These are phyloP conservation scores for Hypsizygus ulmarius DNA, from an alignment of 1,284 basidiomycete genomes.

Conservation along the genomic window DNA sequence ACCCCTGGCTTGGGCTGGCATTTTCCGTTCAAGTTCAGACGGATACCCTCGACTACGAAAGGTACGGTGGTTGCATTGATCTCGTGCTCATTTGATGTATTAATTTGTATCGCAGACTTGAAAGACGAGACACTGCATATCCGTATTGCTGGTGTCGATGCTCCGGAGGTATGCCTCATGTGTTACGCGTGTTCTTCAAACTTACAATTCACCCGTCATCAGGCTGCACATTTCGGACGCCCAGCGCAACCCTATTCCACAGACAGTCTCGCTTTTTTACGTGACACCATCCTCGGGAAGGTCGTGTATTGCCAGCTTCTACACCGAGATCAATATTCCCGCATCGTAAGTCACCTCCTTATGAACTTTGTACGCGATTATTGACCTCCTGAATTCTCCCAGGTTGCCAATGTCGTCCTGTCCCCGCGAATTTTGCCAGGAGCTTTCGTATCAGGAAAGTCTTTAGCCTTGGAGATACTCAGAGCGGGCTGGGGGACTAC, in stretches of 20 bases:
- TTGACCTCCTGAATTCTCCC: background rate
- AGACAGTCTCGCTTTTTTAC: constrained; percentile 76
- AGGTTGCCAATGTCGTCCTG: constrained; percentile 69
- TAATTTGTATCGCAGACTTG: constrained; percentile 49
- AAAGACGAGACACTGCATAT: constrained; percentile 80
- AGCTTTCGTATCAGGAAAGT: constrained; percentile 47
- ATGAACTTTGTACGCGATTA: background rate
- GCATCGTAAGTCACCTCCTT: constrained; percentile 52
- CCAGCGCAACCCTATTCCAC: constrained; percentile 67
- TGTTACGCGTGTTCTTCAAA: background rate
- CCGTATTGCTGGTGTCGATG: constrained; percentile 85
- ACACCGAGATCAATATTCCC: constrained; percentile 77
- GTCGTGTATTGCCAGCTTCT: constrained; percentile 68
- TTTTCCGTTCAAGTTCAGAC: constrained; percentile 68
- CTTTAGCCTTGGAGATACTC: constrained; percentile 76
- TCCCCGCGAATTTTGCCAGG: constrained; percentile 49
- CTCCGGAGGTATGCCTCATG: constrained; percentile 69
- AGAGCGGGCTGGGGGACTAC: constrained; percentile 71
- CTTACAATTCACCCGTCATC: background rate
- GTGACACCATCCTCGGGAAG: constrained; percentile 51
- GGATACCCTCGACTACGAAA: constrained; percentile 57
- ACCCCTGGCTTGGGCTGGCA: constrained; percentile 74
- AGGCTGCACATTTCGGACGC: constrained; percentile 80
- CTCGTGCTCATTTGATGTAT: background rate
- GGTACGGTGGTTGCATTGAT: constrained; percentile 39